Conservation (phyloP, 805 yeast genomes). For the Yarrowia porcina region DNA sequence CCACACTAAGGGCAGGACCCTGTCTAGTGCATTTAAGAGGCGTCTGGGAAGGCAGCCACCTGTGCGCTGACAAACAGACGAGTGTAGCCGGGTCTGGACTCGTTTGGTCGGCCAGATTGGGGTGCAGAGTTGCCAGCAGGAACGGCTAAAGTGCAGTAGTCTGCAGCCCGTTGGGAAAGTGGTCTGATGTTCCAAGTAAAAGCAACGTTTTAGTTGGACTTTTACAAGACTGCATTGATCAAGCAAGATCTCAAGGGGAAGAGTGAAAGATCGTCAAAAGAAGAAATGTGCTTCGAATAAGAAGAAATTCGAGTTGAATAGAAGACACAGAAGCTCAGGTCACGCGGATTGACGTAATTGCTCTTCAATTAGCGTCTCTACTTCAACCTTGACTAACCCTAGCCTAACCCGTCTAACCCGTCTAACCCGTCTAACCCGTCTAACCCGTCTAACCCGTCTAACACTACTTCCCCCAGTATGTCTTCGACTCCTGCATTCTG, state of each 20-base stretch:
- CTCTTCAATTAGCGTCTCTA: not conserved
- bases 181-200: not conserved
- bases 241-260: not conserved
- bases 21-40: too few species aligned
- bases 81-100: not conserved
- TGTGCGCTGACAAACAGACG: not conserved
- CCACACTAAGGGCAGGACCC: too few species aligned
- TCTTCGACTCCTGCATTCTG: not conserved
- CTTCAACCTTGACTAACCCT: too few species aligned
- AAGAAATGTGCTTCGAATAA: not conserved
- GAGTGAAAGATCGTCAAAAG: not conserved
- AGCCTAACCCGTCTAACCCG: too few species aligned
- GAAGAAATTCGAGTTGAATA: not conserved
- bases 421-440: too few species aligned
- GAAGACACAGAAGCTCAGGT: not conserved
- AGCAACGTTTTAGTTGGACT: not conserved
- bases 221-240: not conserved
- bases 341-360: not conserved
- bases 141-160: conserved; percentile 12
- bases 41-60: too few species aligned
- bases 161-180: conserved; percentile 7
- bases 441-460: too few species aligned
- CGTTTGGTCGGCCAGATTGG: not conserved
- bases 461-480: too few species aligned
- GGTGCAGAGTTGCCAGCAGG: not conserved